Conservation (phyloP, 2,329 filamentous ascomycete genomes). For the Trichocomaceae sp. region DNA sequence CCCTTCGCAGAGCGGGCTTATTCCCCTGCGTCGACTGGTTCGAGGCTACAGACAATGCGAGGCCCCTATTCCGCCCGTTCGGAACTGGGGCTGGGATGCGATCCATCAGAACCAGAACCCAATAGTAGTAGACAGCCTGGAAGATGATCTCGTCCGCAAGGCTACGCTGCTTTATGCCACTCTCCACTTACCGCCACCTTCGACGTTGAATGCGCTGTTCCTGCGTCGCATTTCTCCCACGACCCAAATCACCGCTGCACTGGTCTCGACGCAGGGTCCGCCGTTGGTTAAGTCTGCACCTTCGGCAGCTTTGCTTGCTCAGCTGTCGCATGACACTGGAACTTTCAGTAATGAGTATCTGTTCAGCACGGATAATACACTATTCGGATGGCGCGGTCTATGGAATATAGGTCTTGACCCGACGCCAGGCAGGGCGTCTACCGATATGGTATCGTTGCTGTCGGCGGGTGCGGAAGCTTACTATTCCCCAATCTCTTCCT, state of each 20-base stretch:
- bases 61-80: slow-evolving; percentile 28
- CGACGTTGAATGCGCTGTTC: slow-evolving; percentile 78
- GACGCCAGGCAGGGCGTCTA: slow-evolving; percentile 17
- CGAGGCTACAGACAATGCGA: slow-evolving; percentile 75
- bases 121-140: slow-evolving; percentile 35
- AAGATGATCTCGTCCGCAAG: slow-evolving; percentile 23
- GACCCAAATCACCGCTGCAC: slow-evolving; percentile 69
- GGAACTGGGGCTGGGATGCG: slow-evolving; percentile 29
- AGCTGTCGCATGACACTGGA: slow-evolving; percentile 64
- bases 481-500: slow-evolving; percentile 91
- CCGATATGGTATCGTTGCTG: slow-evolving; percentile 58
- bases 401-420: slow-evolving; percentile 80
- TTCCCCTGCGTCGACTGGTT: slow-evolving; percentile 71
- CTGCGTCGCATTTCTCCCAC: slow-evolving; percentile 70
- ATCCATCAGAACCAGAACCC: slow-evolving; percentile 51
- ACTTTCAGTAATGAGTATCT: slow-evolving; percentile 86
- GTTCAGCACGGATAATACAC: slow-evolving; percentile 83
- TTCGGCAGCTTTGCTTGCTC: slow-evolving; percentile 40
- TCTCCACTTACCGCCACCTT: slow-evolving; percentile 56
- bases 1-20: slow-evolving; percentile 62
- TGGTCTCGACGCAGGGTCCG: slow-evolving; percentile 36
- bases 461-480: slow-evolving; percentile 90
- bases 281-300: slow-evolving; percentile 39
- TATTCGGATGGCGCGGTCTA: slow-evolving; percentile 78
- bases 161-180: slow-evolving; percentile 42